Evolutionary conservation across 768 basidiomycete genomes (phyloP).

Genomic region (Gymnopilus dilepis): DNA sequence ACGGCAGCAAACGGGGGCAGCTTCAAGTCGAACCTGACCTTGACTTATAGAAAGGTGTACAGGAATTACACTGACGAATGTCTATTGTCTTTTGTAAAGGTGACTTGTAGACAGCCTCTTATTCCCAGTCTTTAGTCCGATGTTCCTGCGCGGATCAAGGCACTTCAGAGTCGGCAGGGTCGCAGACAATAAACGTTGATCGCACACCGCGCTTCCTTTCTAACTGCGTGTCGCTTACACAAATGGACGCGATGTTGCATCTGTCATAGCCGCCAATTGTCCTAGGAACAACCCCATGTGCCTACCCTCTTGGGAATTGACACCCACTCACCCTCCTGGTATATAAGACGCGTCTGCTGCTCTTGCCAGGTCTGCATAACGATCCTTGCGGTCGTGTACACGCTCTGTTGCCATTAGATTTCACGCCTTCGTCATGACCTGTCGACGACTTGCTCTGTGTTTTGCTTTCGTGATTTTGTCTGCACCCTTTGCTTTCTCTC

Average conservation of each 20-base stretch:
- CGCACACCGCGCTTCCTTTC: constrained; percentile 12
- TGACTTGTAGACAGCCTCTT: not conserved
- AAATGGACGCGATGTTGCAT: constrained; percentile 2
- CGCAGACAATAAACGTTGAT: constrained; percentile 19
- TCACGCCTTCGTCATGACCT: constrained; percentile 31
- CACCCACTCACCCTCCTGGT: constrained; percentile 6
- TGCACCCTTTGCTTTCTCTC: constrained; percentile 27
- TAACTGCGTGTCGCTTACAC: not conserved
- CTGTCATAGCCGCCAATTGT: constrained; percentile 22
- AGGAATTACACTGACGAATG: not conserved
- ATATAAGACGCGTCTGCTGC: constrained; percentile 7
- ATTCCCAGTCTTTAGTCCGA: constrained; percentile 16
- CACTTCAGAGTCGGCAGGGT: constrained; percentile 16
- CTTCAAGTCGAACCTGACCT: too few species aligned
- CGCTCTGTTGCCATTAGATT: constrained; percentile 8
- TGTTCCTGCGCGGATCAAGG: constrained; percentile 22
- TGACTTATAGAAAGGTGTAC: not conserved
- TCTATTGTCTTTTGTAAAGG: constrained; percentile 15
- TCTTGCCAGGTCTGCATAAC: not conserved
- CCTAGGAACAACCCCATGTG: constrained; percentile 22
- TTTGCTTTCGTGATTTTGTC: constrained; percentile 30
- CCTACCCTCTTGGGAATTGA: constrained; percentile 8
- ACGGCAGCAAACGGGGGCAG: too few species aligned
- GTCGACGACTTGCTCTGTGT: constrained; percentile 20
- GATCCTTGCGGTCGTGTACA: constrained; percentile 9